These are phyloP conservation scores for Kluyveromyces wickerhamii DNA, from an alignment of 805 yeast genomes.

Conservation along the genomic window DNA sequence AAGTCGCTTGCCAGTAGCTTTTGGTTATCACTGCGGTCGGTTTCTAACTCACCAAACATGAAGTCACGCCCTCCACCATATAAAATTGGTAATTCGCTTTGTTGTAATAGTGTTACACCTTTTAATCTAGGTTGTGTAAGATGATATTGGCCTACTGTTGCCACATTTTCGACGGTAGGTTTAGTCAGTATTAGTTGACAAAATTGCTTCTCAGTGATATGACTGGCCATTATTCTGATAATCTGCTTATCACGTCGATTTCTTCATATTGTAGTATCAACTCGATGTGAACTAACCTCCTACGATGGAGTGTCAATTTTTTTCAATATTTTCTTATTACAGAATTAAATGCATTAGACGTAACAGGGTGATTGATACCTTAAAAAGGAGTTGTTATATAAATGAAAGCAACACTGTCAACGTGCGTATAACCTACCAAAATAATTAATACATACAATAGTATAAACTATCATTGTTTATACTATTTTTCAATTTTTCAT, in stretches of 20 bases:
- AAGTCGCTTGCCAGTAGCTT: constrained; percentile 25
- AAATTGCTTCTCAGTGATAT: constrained; percentile 1
- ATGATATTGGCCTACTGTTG: constrained; percentile 23
- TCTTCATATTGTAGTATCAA: too few species aligned
- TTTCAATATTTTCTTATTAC: too few species aligned
- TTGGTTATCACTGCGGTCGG: constrained; percentile 7
- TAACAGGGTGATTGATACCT: too few species aligned
- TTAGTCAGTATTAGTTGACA: constrained; percentile 22
- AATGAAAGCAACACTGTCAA: too few species aligned
- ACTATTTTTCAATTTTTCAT: too few species aligned
- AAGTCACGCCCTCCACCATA: constrained; percentile 38
- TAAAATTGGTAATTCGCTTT: constrained; percentile 26
- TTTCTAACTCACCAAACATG: constrained; percentile 15
- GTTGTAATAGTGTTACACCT: constrained; percentile 10
- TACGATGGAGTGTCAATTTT: too few species aligned
- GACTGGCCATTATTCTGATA: constrained; percentile 3
- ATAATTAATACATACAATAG: too few species aligned
- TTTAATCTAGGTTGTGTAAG: constrained; percentile 25
- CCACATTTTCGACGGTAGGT: constrained; percentile 34
- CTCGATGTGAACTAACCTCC: too few species aligned
- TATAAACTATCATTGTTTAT: too few species aligned
- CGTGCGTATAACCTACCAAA: too few species aligned
- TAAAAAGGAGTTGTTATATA: too few species aligned
- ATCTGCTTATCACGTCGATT: background rate
- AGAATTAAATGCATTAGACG: too few species aligned